These are phyloP conservation scores for Dactylellina parvicollis DNA, from an alignment of 2,329 filamentous ascomycete genomes.

Conservation along the genomic window DNA sequence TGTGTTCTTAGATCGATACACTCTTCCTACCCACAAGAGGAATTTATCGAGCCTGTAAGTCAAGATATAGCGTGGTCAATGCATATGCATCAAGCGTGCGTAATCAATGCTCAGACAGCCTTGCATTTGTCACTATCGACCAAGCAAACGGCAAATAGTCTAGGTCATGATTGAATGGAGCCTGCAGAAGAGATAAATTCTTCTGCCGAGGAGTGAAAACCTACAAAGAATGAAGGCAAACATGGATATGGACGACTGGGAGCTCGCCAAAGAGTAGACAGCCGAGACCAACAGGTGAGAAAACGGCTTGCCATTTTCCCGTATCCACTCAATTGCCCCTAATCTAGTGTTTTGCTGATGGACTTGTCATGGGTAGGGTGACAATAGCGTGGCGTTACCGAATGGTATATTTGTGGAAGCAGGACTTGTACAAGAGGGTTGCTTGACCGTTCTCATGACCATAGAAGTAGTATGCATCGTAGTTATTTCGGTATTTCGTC, in stretches of 20 bases:
- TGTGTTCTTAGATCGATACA: constrained; percentile 86
- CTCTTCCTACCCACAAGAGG: constrained; percentile 78
- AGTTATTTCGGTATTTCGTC: no score
- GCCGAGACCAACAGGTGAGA: constrained; percentile 66
- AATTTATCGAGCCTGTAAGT: constrained; percentile 74
- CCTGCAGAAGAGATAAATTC: constrained; percentile 76
- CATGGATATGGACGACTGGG: constrained; percentile 69
- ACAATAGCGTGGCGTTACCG: no score
- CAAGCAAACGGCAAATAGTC: constrained; percentile 76
- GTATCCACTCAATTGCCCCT: constrained; percentile 40
- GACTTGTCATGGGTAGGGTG: no score
- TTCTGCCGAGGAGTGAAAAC: constrained; percentile 76
- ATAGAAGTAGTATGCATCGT: no score
- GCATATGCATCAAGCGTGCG: constrained; percentile 82
- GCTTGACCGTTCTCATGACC: no score
- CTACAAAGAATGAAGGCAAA: constrained; percentile 74
- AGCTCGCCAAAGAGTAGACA: constrained; percentile 72
- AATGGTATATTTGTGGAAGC: no score
- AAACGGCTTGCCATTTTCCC: constrained; percentile 44
- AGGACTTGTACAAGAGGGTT: no score
- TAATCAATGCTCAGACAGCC: constrained; percentile 75
- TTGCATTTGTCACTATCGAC: constrained; percentile 71
- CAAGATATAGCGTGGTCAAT: constrained; percentile 74
- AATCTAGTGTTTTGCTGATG: no score
- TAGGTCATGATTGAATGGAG: constrained; percentile 80